A percentile compares a stretch with the other conserved stretches of the same genome.
Conservation (phyloP, 2,329 filamentous ascomycete species). For the Colletotrichum destructivum region DNA sequence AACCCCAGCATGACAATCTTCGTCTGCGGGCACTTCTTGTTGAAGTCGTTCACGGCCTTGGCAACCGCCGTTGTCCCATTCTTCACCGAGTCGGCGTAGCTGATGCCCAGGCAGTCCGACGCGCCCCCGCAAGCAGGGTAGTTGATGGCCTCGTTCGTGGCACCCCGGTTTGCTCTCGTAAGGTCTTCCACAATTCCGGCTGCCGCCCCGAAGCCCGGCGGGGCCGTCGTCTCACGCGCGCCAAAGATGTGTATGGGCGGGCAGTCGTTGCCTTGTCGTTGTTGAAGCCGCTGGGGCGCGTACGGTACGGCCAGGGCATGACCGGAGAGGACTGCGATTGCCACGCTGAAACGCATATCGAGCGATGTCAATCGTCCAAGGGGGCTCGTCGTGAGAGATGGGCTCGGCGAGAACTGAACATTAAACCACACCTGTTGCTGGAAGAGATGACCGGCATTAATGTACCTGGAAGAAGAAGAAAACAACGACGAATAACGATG, state of each 20-base stretch:
- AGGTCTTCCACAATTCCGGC: constrained; percentile 66
- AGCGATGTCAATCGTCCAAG: constrained; percentile 8
- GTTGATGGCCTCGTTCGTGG: constrained; percentile 68
- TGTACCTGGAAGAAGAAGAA: not conserved
- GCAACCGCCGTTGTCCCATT: constrained; percentile 73
- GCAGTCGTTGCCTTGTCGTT: constrained; percentile 46
- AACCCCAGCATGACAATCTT: constrained; percentile 75
- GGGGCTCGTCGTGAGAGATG: constrained; percentile 7
- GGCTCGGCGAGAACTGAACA: not conserved
- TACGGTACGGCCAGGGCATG: constrained; percentile 30
- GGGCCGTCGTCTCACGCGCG: constrained; percentile 64
- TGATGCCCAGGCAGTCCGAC: constrained; percentile 68
- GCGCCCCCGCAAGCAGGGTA: constrained; percentile 77
- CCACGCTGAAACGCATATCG: constrained; percentile 32
- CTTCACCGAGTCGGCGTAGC: constrained; percentile 71
- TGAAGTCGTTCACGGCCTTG: constrained; percentile 71
- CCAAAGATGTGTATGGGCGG: constrained; percentile 62
- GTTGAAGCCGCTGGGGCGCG: not conserved
- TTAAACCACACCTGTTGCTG: constrained; percentile 13
- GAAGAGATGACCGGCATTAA: not conserved
- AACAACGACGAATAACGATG: not conserved
- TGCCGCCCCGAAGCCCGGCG: constrained; percentile 67
- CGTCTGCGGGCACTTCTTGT: constrained; percentile 69
- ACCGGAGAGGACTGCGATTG: constrained; percentile 23
- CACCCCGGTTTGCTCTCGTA: constrained; percentile 61